These are phyloP conservation scores for Rhodosporidiobolus sp. DNA, from an alignment of 768 basidiomycete genomes.

Conservation along the genomic window DNA sequence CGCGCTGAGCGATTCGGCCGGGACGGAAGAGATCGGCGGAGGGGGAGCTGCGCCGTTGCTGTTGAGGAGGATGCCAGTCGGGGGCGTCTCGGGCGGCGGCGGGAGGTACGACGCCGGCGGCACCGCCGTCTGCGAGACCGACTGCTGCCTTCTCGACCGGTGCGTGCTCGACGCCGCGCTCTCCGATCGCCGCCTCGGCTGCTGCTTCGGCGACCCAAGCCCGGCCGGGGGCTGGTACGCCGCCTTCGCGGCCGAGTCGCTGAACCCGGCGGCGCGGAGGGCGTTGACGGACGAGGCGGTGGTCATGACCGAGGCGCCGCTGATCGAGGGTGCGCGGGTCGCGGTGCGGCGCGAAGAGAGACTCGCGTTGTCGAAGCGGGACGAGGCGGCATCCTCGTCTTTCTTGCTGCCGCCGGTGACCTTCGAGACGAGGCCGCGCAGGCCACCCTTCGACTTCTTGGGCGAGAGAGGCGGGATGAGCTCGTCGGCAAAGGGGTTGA, in stretches of 20 bases:
- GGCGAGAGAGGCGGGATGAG: background rate
- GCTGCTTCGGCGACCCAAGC: background rate
- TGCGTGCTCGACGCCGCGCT: background rate
- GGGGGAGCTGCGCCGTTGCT: background rate
- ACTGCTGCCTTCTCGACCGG: background rate
- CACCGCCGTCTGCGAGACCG: background rate
- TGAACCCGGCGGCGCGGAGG: background rate
- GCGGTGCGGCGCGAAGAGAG: background rate
- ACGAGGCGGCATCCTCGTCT: background rate
- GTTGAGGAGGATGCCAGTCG: background rate
- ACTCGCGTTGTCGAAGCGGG: background rate
- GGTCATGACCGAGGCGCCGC: background rate
- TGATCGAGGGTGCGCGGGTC: background rate
- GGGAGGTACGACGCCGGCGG: background rate
- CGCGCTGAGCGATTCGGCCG: background rate
- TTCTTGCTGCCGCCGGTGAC: background rate
- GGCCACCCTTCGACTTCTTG: constrained; percentile 7
- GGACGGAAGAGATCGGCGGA: background rate
- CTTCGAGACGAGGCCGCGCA: constrained; percentile 14
- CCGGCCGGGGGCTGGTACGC: constrained; percentile 19
- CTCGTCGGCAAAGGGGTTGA: background rate
- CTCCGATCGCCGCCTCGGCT: background rate
- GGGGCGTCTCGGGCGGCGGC: background rate
- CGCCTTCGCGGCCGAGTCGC: background rate
- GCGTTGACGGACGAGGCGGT: constrained; percentile 3